These are phyloP conservation scores for Cinnamomum chago DNA, from an alignment of 164 flowering plant species.

Conservation along the genomic window DNA sequence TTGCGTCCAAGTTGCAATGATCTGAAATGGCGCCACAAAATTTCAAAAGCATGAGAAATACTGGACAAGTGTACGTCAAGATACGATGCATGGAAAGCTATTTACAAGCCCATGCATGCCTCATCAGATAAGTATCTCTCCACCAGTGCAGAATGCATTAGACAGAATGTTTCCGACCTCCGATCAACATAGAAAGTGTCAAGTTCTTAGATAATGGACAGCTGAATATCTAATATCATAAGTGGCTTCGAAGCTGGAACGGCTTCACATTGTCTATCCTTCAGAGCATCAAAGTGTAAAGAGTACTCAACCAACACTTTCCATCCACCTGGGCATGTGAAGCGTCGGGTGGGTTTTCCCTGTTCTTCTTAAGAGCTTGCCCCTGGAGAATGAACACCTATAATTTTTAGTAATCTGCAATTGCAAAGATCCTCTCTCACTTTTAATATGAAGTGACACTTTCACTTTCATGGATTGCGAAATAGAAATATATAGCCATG, in stretches of 20 bases:
- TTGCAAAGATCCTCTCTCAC: neutral
- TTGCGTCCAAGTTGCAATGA: neutral
- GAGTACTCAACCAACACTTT: slow-evolving; percentile 84
- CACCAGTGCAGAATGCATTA: neutral
- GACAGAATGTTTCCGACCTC: neutral
- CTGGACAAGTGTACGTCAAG: neutral
- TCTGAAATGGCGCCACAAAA: neutral
- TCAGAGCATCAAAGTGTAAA: slow-evolving; percentile 48
- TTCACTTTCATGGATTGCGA: neutral
- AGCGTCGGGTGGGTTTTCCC: slow-evolving; percentile 85
- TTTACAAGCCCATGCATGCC: slow-evolving; percentile 1
- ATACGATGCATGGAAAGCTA: neutral
- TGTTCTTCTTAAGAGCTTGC: slow-evolving; percentile 79
- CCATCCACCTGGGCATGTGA: slow-evolving; percentile 98
- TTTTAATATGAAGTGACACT: neutral
- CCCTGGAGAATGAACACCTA: slow-evolving; percentile 42
- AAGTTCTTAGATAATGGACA: neutral
- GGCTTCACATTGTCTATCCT: slow-evolving; percentile 54
- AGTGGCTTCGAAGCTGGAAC: slow-evolving; percentile 40
- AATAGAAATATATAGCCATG: neutral
- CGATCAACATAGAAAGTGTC: neutral
- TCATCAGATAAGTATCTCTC: slow-evolving; percentile 1
- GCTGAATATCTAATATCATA: neutral
- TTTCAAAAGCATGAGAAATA: neutral
- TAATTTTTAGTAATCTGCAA: neutral